Conservation (phyloP, 1,139 yeast genomes). For the Debaryomyces fabryi region DNA sequence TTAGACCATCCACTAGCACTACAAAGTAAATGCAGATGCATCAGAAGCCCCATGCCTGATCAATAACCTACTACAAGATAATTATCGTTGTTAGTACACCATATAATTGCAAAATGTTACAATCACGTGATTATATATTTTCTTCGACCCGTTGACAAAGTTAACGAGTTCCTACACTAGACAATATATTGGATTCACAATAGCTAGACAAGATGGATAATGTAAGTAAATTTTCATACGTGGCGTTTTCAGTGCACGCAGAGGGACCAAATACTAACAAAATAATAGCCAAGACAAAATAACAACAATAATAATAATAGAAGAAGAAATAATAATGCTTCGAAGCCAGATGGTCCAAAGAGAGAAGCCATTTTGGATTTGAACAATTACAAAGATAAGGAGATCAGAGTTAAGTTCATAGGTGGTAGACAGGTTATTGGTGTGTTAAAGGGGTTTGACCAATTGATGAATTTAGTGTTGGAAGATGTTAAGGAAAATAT, state of each 20-base stretch:
- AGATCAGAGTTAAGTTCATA: conserved; percentile 75
- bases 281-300: conserved; percentile 3
- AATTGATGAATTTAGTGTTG: conserved; percentile 87
- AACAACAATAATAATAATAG: conserved; percentile 19
- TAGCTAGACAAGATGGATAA: conserved; percentile 3
- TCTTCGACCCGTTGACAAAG: background rate
- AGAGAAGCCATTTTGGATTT: conserved; percentile 89
- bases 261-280: background rate
- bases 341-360: conserved; percentile 72
- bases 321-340: conserved; percentile 31
- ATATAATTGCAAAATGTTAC: background rate
- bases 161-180: background rate
- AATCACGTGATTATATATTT: background rate
- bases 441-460: conserved; percentile 83
- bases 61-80: background rate
- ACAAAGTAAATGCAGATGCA: background rate
- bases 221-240: background rate
- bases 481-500: conserved; percentile 78
- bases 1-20: too few species aligned
- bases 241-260: background rate
- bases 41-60: background rate
- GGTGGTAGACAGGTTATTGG: conserved; percentile 90
- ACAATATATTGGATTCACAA: background rate
- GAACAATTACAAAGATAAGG: conserved; percentile 72
- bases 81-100: background rate